Base-by-base conservation (phyloP, 140 eudicot genomes). In the Artemisia princeps region DNA sequence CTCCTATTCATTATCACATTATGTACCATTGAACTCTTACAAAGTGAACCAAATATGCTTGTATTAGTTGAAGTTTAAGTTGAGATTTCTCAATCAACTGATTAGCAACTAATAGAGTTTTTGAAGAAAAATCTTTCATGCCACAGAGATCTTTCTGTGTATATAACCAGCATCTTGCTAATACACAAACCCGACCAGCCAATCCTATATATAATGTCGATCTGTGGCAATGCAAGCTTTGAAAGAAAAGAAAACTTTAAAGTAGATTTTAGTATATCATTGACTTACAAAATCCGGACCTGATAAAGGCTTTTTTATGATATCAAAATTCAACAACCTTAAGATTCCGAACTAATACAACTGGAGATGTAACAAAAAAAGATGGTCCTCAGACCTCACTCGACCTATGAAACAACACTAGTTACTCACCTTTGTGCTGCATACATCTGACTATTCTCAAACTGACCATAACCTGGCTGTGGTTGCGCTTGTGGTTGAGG, bases 361-460 rank as follows among this genome's bases (percentile, higher is more conserved):
- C 53, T 11, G 15, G n/a, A 48, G 53, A 48, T 48, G 15, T 2
- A 10, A 48, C 53, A 48, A 2, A 20, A 11, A 45, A 48, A 48
- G 62, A 58, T 69, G 28, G 57, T 22, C 44, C 72, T 60, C 48
- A 57, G 3, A 12, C 8, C 11, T 24, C 37, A 71, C 70, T 70
- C 72, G 23, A 51, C 45, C 56, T 23, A 24, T 40, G 42, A 52
- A 67, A 75, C 57, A 55, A 6, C 48, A 55, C 57, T 22, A 71
- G 78, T 48, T 14, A 14, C 46, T 22, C 3, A 22, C 7, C 87
- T 82, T 37, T 77, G 84, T 0, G 79, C 95, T 16, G 79, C 86
- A 70, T 87, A 87, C 85, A 83, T 81, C 76, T 90, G 95, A 26
- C 69, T 76, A 17, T 81, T 64, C 68, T 82, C 94, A 77, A 84